Evolutionary conservation across 106 monocot genomes (phyloP), one percentile per base, ranked within the genome.

Genomic region (Allium sativum): DNA sequence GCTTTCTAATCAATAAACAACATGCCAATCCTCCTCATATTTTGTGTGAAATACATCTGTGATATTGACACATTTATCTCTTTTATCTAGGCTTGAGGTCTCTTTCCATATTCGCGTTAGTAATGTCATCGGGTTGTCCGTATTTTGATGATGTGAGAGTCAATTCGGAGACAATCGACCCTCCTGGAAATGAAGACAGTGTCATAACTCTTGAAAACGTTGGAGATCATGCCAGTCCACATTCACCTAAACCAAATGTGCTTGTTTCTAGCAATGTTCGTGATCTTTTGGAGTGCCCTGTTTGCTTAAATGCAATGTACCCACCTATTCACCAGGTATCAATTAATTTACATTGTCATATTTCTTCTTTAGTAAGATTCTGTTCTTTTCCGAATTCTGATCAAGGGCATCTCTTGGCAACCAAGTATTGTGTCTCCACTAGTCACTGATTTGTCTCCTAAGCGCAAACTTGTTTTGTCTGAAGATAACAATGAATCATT

Each of bases 321-420:
- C 96, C 96, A 48, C 96, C 96, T 18, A 96, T 96, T 22, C 96
- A 96, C 78, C 96, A 96, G 90, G 96, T 96, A 59, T 48, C 21
- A 45, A 8, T 15, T 18, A 1, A 1, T 48, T 52, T 1, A 15
- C 18, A 12, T 9, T 42, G n/a, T n/a, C n/a, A n/a, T 47, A 19
- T 58, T 20, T 31, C 31, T 31, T 31, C 4, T 31, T 31, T 31
- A 31, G 5, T 31, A 31, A 31, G 31, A 3, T 31, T 31, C 31
- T 31, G 31, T 31, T 3, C 5, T 31, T 2, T 31, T 31, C 31
- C 3, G 31, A 31, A 1, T 31, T 31, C 31, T 31, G 31, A 31
- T 31, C 3, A 31, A 31, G 31, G 31, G 31, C 3, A 3, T 31
- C 31, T 3, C 31, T 31, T 31, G 31, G 31, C 5, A 31, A 31